Conservation (phyloP, 1,139 yeast genomes). For the Blastobotrys indianensis region DNA sequence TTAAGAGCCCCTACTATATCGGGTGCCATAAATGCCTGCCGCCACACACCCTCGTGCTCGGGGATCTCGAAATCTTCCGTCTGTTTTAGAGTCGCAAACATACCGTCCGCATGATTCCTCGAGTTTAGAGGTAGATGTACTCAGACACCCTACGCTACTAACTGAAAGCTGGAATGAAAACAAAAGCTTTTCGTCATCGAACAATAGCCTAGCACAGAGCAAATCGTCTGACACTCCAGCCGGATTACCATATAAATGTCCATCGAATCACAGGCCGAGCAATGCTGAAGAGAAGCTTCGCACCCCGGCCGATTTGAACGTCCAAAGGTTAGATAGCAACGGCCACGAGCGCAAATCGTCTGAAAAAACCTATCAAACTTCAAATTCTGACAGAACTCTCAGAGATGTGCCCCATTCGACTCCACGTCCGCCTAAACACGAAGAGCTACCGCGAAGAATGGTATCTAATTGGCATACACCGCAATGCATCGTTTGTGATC, state of each 20-base stretch:
- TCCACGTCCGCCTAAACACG: background rate
- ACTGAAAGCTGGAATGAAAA: background rate
- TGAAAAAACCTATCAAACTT: no score
- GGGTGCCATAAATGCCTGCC: no score
- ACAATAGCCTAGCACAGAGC: background rate
- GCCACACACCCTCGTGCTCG: background rate
- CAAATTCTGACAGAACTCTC: no score
- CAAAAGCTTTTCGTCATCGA: background rate
- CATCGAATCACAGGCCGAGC: background rate
- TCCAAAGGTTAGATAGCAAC: background rate
- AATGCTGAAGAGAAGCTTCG: background rate
- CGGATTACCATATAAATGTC: background rate
- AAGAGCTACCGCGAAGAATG: background rate
- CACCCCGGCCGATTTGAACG: background rate
- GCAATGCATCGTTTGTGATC: conserved; percentile 15
- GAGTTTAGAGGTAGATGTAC: background rate
- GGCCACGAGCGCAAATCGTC: no score
- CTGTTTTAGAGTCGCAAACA: conserved; percentile 7
- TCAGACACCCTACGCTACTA: background rate
- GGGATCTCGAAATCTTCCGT: conserved; percentile 6
- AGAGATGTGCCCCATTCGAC: background rate
- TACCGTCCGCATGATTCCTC: background rate
- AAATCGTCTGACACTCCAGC: background rate
- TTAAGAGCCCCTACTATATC: no score
- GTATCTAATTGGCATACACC: conserved; percentile 1